phyloP scores from a whole-genome alignment of 2,329 filamentous ascomycete genomes.

The Cordyceps cicadae region DNA sequence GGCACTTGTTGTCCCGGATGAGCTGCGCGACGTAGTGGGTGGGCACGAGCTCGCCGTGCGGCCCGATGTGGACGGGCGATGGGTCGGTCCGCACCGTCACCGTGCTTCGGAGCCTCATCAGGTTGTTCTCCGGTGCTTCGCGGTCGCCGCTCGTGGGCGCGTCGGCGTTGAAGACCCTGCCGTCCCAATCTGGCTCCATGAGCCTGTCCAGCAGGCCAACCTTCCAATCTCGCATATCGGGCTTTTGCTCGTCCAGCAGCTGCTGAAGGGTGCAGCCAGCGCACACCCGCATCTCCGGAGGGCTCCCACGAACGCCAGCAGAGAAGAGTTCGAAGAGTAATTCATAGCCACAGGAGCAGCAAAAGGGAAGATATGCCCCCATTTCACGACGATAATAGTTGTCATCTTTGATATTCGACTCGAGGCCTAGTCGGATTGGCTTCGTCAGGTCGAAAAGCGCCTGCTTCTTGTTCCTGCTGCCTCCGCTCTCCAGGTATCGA shows the following conservation, averaged over 20 bases:
- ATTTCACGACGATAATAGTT: constrained; percentile 20
- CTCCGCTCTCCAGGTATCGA: constrained; percentile 20
- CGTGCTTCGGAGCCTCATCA: not conserved
- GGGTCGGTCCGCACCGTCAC: not conserved
- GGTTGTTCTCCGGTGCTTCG: not conserved
- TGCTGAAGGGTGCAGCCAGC: constrained; percentile 23
- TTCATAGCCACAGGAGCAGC: constrained; percentile 28
- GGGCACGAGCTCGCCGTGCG: not conserved
- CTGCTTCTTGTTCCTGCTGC: constrained; percentile 13
- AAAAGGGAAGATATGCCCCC: constrained; percentile 21
- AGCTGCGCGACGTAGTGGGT: not conserved
- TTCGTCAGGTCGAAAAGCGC: constrained; percentile 27
- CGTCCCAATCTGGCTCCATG: constrained; percentile 21
- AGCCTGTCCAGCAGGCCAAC: constrained; percentile 16
- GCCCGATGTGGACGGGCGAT: not conserved
- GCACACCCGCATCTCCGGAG: constrained; percentile 19
- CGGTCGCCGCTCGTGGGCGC: constrained; percentile 17
- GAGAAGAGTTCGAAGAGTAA: constrained; percentile 25
- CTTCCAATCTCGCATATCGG: constrained; percentile 21
- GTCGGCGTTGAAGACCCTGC: constrained; percentile 21
- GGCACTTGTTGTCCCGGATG: constrained; percentile 16
- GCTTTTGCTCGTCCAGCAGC: constrained; percentile 22
- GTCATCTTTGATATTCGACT: constrained; percentile 15
- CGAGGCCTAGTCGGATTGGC: constrained; percentile 22
- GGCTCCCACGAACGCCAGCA: not conserved